Conservation (phyloP, 176 grass and related monocot genomes). For the Eleusine indica region DNA sequence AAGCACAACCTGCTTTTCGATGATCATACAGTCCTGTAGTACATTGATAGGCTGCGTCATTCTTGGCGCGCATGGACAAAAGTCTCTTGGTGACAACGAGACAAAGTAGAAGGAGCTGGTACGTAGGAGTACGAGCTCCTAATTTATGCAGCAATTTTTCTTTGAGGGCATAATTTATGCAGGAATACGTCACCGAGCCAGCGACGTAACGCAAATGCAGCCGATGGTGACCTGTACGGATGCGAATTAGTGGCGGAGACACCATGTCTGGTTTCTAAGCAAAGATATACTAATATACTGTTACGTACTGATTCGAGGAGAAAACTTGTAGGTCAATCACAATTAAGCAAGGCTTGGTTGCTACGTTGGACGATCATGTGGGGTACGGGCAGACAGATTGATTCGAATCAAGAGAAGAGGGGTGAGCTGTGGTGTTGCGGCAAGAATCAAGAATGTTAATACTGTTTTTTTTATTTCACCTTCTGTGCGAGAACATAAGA, state of each 20-base stretch:
- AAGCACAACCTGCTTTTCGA: no score
- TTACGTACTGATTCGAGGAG: not conserved
- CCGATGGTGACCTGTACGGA: not conserved
- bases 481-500: no score
- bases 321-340: not conserved
- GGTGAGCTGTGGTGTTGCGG: not conserved
- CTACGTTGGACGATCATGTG: not conserved
- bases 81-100: no score
- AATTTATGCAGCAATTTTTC: not conserved
- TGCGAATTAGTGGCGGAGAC: not conserved
- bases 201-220: not conserved
- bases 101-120: no score
- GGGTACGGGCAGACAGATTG: not conserved
- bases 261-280: not conserved
- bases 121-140: not conserved
- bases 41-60: no score
- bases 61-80: no score
- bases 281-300: not conserved
- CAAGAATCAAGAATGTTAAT: not conserved
- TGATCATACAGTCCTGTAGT: no score
- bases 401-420: not conserved
- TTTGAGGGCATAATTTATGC: no score
- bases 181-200: not conserved
- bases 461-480: no score
- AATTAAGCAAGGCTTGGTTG: not conserved